Evolutionary conservation across 2,329 filamentous ascomycete genomes (phyloP).

Genomic region (Plenodomus biglobosus): DNA sequence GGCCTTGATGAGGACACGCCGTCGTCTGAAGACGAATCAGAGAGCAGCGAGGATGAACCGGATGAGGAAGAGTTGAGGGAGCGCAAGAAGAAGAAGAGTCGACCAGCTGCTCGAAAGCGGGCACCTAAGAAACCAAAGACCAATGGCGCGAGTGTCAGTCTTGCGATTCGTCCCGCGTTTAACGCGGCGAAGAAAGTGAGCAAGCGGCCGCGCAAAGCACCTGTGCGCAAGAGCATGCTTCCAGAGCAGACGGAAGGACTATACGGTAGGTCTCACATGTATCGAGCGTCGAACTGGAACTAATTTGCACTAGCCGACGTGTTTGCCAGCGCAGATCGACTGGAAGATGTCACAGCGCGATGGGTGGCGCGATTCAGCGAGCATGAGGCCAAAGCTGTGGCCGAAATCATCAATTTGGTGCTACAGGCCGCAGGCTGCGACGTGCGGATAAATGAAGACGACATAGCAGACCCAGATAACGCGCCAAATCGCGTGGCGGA

Average conservation of each 20-base stretch:
- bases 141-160: conserved; percentile 52
- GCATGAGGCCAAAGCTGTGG: conserved; percentile 57
- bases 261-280: conserved; percentile 50
- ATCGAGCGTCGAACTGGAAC: conserved; percentile 3
- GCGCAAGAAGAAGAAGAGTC: conserved; percentile 37
- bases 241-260: conserved; percentile 56
- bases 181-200: conserved; percentile 45
- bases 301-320: conserved; percentile 55
- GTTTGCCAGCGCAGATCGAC: conserved; percentile 57
- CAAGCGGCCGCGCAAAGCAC: conserved; percentile 52
- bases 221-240: conserved; percentile 54
- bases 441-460: conserved; percentile 73
- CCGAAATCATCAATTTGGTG: conserved; percentile 64
- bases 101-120: conserved; percentile 41
- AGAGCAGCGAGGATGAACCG: conserved; percentile 42
- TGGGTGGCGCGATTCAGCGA: conserved; percentile 61
- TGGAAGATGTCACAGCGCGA: conserved; percentile 59
- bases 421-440: conserved; percentile 76
- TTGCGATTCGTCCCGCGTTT: conserved; percentile 57
- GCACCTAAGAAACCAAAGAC: conserved; percentile 58
- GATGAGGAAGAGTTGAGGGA: conserved; percentile 46
- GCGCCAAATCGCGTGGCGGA: conserved; percentile 76
- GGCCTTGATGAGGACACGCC: conserved; percentile 32
- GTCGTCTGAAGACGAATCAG: conserved; percentile 32
- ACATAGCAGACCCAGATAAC: conserved; percentile 88